Evolutionary conservation across 441 rosid species (phyloP).

Genomic region (Euphorbia celastroides): DNA sequence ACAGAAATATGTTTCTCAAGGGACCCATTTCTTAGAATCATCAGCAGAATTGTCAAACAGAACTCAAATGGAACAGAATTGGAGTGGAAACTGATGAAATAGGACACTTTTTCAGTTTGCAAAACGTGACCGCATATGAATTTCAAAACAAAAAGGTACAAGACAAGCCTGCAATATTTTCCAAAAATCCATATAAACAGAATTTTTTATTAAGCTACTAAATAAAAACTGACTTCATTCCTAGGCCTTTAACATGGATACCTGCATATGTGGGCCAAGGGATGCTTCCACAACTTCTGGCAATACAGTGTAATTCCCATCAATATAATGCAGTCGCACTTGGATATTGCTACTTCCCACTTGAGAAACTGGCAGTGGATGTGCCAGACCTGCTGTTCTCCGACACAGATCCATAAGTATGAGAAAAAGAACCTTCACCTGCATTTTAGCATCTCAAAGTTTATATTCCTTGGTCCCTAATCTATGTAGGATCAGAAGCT

Average conservation of each 20-base stretch:
- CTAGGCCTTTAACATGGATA: conserved; percentile 20
- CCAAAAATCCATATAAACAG: background rate
- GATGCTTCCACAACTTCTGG: conserved; percentile 99
- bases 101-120: background rate
- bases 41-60: background rate
- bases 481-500: background rate
- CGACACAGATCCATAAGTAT: conserved; percentile 98
- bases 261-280: conserved; percentile 99
- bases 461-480: background rate
- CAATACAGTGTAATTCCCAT: conserved; percentile 94
- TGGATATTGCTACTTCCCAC: conserved; percentile 88
- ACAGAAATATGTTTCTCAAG: background rate
- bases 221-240: background rate
- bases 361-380: conserved; percentile 91
- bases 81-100: background rate
- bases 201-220: background rate
- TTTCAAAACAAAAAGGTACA: background rate
- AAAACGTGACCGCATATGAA: background rate
- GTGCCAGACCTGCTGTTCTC: conserved; percentile 70
- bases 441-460: conserved; percentile 22
- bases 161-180: background rate
- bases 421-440: conserved; percentile 98
- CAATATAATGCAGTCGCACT: conserved; percentile 96
- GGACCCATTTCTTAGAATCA: background rate
- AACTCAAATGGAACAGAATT: background rate